phyloP scores from a whole-genome alignment of 164 flowering plant genomes.

The Piper longum region DNA sequence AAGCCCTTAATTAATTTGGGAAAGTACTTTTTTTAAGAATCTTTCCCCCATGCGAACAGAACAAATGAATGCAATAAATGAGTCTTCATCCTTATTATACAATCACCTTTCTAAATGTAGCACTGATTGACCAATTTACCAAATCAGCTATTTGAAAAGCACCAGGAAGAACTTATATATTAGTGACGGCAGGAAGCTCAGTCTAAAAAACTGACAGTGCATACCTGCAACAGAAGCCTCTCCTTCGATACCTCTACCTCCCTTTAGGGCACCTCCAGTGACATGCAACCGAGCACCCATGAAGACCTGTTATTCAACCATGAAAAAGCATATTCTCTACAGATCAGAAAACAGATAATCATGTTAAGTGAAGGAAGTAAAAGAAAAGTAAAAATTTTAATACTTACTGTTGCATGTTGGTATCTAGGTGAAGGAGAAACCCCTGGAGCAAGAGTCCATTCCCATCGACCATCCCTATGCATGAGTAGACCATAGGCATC shows the following conservation, averaged over 20 bases:
- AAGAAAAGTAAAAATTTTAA: conserved; percentile 1
- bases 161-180: not conserved
- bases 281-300: conserved; percentile 96
- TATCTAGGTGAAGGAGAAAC: conserved; percentile 95
- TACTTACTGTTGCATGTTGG: conserved; percentile 95
- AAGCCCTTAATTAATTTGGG: no score
- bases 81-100: no score
- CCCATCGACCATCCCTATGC: conserved; percentile 99
- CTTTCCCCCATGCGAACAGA: no score
- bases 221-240: conserved; percentile 88
- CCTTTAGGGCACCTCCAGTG: conserved; percentile 77
- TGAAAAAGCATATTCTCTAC: not conserved
- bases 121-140: no score
- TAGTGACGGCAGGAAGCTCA: not conserved
- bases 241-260: conserved; percentile 81
- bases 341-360: not conserved
- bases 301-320: conserved; percentile 49
- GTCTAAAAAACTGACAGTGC: conserved; percentile 1
- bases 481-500: conserved; percentile 97
- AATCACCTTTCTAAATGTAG: no score
- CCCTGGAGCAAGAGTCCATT: conserved; percentile 99
- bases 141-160: not conserved
- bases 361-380: not conserved
- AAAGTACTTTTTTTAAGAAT: no score
- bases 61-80: no score